A percentile compares a stretch with the other conserved stretches of the same genome.
Evolutionary conservation across 1,284 basidiomycete genomes (phyloP).

Genomic region (Leccinum griseonigrum): DNA sequence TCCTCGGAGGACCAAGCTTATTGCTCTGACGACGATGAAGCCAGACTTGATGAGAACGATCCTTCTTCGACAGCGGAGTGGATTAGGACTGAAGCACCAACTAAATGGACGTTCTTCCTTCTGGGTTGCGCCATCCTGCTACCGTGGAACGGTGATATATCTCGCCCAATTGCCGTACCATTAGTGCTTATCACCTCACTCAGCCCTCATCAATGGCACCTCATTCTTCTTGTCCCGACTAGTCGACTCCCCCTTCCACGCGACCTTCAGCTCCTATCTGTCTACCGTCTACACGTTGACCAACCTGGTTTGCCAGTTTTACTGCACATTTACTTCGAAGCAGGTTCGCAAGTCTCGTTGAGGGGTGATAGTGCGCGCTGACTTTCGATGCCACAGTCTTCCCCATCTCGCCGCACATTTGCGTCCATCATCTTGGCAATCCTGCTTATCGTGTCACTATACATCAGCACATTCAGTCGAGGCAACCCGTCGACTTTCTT

Average conservation of each 20-base stretch:
- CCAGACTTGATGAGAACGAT: not conserved
- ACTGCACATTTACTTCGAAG: conserved; percentile 67
- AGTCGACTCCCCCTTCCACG: conserved; percentile 49
- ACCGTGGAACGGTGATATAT: conserved; percentile 72
- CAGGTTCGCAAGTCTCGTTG: conserved; percentile 45
- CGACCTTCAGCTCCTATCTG: conserved; percentile 69
- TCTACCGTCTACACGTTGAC: conserved; percentile 61
- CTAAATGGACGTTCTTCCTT: conserved; percentile 65
- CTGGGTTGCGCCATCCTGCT: conserved; percentile 70
- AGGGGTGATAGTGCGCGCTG: conserved; percentile 9
- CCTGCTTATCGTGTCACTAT: conserved; percentile 53
- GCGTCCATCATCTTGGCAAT: conserved; percentile 42
- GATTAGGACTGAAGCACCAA: conserved; percentile 32
- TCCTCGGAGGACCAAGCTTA: conserved; percentile 17
- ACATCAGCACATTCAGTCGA: conserved; percentile 57
- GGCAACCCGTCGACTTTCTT: conserved; percentile 58
- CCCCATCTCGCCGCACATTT: conserved; percentile 51
- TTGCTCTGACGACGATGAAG: conserved; percentile 1
- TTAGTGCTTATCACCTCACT: not conserved
- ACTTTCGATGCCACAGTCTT: conserved; percentile 36
- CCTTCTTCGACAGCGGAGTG: conserved; percentile 2
- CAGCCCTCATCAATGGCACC: conserved; percentile 74
- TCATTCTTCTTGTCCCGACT: conserved; percentile 72
- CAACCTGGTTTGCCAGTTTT: conserved; percentile 66
- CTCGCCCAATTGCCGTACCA: not conserved